phyloP scores from a whole-genome alignment of 2,329 filamentous ascomycete genomes.

The Sporothrix schenckii region DNA sequence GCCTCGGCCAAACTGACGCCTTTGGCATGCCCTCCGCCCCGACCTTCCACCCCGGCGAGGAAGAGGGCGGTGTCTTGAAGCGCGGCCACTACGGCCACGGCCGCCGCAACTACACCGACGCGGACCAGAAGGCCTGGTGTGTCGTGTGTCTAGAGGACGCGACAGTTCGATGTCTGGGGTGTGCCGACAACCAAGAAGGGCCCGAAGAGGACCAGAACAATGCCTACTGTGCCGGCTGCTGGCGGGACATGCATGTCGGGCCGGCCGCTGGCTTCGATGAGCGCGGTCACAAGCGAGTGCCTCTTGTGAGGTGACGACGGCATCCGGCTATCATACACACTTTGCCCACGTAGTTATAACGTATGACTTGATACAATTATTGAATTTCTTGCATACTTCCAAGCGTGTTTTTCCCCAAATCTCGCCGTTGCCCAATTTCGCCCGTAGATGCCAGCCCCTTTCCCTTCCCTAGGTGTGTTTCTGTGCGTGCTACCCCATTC shows the following conservation, averaged over 20 bases:
- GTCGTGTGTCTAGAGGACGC: conserved; percentile 81
- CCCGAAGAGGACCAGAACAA: conserved; percentile 23
- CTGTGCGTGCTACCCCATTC: not conserved
- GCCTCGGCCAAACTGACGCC: conserved; percentile 41
- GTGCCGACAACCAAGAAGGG: conserved; percentile 58
- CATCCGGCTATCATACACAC: too few species aligned
- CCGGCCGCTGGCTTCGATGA: conserved; percentile 71
- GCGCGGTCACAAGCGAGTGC: conserved; percentile 67
- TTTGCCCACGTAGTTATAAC: not conserved
- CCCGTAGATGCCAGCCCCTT: conserved; percentile 6
- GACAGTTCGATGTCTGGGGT: conserved; percentile 71
- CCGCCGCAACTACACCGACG: conserved; percentile 61
- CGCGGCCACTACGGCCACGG: conserved; percentile 35
- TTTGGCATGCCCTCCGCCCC: conserved; percentile 56
- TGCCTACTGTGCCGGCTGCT: conserved; percentile 76
- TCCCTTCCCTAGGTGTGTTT: not conserved
- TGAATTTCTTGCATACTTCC: not conserved
- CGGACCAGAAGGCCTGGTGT: conserved; percentile 77
- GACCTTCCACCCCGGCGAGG: conserved; percentile 52
- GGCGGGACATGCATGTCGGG: conserved; percentile 77
- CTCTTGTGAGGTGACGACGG: conserved; percentile 47
- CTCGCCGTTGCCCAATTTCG: conserved; percentile 7
- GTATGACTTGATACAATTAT: not conserved
- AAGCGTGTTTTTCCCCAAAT: not conserved
- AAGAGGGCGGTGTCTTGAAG: conserved; percentile 37